phyloP scores from a whole-genome alignment of 257 asterid genomes.

The Linderniella brevidens region DNA sequence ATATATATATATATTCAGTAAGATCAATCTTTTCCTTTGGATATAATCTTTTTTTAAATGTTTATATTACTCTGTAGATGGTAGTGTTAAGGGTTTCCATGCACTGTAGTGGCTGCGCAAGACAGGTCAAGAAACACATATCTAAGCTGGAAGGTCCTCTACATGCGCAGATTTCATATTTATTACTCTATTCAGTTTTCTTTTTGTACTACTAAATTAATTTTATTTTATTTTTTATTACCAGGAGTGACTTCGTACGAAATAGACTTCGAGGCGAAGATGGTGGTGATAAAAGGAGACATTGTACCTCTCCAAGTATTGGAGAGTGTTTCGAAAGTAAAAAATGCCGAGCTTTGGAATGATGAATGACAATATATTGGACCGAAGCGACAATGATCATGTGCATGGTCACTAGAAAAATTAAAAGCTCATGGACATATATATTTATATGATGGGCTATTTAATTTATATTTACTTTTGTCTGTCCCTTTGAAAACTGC shows the following conservation, averaged over 20 bases:
- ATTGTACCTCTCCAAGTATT: constrained; percentile 58
- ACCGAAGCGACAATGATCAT: too few species aligned
- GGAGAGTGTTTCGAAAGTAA: constrained; percentile 78
- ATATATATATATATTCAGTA: not conserved
- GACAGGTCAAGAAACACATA: constrained; percentile 57
- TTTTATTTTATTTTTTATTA: too few species aligned
- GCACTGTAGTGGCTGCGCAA: constrained; percentile 76
- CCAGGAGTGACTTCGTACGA: constrained; percentile 63
- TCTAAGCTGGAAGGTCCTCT: constrained; percentile 33
- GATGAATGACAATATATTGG: constrained; percentile 5
- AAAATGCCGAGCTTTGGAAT: constrained; percentile 51
- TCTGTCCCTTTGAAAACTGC: too few species aligned
- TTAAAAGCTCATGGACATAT: too few species aligned
- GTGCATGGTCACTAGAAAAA: too few species aligned
- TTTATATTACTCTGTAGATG: constrained; percentile 19
- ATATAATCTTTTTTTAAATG: too few species aligned
- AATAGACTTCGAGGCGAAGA: constrained; percentile 67
- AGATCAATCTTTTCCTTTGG: too few species aligned
- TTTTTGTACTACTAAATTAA: too few species aligned
- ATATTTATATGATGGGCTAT: too few species aligned
- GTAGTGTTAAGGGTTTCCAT: constrained; percentile 43
- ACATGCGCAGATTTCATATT: not conserved
- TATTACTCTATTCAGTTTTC: too few species aligned
- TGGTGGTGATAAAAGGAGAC: constrained; percentile 77
- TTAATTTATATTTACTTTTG: too few species aligned